These are phyloP conservation scores for Phaeosphaeria sp. DNA, from an alignment of 2,329 filamentous ascomycete species.

Conservation along the genomic window DNA sequence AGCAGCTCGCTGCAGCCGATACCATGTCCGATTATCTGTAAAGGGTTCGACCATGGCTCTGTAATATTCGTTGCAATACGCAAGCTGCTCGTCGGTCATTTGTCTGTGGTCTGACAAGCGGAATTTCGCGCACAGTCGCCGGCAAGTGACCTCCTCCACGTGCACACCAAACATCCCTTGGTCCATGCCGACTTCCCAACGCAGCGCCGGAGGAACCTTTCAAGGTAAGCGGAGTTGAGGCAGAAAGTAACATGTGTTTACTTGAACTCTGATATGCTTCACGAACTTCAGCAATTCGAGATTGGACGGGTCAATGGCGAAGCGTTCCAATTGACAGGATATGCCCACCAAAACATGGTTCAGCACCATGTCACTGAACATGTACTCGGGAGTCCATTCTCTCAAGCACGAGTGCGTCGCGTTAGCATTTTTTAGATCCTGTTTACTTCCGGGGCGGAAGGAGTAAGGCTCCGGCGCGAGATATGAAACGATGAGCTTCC, in stretches of 20 bases:
- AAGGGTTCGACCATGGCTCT: constrained; percentile 21
- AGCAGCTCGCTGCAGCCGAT: constrained; percentile 6
- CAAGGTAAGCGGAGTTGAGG: not conserved
- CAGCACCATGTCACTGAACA: constrained; percentile 25
- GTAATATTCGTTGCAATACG: constrained; percentile 16
- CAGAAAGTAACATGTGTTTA: not conserved
- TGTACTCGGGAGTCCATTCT: constrained; percentile 21
- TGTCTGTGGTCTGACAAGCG: not conserved
- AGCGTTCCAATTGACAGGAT: constrained; percentile 16
- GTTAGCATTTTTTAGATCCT: constrained; percentile 24
- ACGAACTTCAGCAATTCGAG: constrained; percentile 11
- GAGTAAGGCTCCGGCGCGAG: constrained; percentile 7
- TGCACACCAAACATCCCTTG: constrained; percentile 4
- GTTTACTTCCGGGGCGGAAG: constrained; percentile 13
- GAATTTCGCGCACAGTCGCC: constrained; percentile 11
- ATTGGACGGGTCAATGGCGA: constrained; percentile 4
- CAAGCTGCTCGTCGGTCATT: constrained; percentile 4
- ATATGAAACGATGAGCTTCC: constrained; percentile 21
- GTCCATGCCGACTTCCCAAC: constrained; percentile 15
- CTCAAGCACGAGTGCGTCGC: constrained; percentile 19
- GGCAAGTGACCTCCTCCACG: constrained; percentile 9
- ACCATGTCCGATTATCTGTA: constrained; percentile 12
- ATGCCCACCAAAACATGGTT: constrained; percentile 15
- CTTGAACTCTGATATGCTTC: constrained; percentile 15
- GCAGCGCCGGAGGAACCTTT: constrained; percentile 22